Percentiles rank a stretch among this genome's conserved stretches.
These are phyloP conservation scores for Cicer chorassanicum DNA, from an alignment of 306 rosid genomes.

Conservation along the genomic window DNA sequence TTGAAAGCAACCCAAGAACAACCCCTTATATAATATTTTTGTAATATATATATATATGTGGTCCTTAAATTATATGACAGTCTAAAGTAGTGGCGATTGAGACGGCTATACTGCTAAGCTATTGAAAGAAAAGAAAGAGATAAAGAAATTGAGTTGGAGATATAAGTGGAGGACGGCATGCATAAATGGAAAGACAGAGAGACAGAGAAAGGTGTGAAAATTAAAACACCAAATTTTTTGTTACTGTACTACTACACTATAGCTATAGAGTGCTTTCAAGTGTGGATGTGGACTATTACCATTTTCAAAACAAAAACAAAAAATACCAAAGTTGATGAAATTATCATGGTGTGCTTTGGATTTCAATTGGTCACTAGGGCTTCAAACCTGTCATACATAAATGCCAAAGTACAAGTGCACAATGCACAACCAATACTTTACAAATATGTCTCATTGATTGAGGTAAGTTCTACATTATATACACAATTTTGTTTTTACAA, in stretches of 20 bases:
- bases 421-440: constrained; percentile 3
- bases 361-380: constrained; percentile 66
- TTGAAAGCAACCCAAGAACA: constrained; percentile 84
- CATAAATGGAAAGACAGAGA: constrained; percentile 67
- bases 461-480: too few species aligned
- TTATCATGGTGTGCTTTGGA: constrained; percentile 21
- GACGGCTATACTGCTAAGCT: constrained; percentile 41
- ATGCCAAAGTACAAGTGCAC: constrained; percentile 52
- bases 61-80: constrained; percentile 66
- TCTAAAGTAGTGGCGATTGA: constrained; percentile 59
- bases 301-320: constrained; percentile 38
- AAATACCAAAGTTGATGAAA: constrained; percentile 8
- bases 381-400: constrained; percentile 46
- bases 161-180: constrained; percentile 79
- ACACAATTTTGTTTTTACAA: too few species aligned
- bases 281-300: constrained; percentile 54
- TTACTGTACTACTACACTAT: neutral
- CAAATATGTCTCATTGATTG: too few species aligned
- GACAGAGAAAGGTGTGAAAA: neutral
- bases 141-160: constrained; percentile 16
- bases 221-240: constrained; percentile 9
- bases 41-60: constrained; percentile 56
- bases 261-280: constrained; percentile 55
- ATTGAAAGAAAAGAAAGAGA: constrained; percentile 31
- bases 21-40: constrained; percentile 44